These are phyloP conservation scores for Coprinopsis cinerea DNA, from an alignment of 768 basidiomycete species.

Conservation along the genomic window DNA sequence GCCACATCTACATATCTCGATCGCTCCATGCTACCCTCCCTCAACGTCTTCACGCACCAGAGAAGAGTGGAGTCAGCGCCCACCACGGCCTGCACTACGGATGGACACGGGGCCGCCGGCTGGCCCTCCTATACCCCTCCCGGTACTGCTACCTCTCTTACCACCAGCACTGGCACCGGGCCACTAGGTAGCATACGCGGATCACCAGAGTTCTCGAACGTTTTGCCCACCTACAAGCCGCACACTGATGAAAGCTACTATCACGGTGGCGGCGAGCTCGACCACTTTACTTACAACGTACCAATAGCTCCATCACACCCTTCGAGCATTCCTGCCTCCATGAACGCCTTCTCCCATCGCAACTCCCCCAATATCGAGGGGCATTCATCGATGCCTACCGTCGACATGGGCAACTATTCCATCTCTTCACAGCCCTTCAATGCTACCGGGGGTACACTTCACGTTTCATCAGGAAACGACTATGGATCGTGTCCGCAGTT, in stretches of 20 bases:
- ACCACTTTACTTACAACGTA: conserved; percentile 46
- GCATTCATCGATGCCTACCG: background rate
- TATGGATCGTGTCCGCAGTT: conserved; percentile 38
- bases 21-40: conserved; percentile 43
- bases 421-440: conserved; percentile 15
- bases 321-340: conserved; percentile 23
- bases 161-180: conserved; percentile 38
- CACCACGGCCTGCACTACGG: conserved; percentile 42
- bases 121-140: conserved; percentile 65
- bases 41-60: conserved; percentile 32
- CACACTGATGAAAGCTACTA: conserved; percentile 37
- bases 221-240: conserved; percentile 27
- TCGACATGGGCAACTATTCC: background rate
- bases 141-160: conserved; percentile 46
- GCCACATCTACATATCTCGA: conserved; percentile 21
- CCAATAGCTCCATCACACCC: conserved; percentile 24
- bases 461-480: conserved; percentile 30
- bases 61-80: conserved; percentile 48
- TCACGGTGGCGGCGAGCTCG: conserved; percentile 35
- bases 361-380: conserved; percentile 14
- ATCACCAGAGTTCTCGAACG: conserved; percentile 36
- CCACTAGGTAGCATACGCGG: conserved; percentile 31
- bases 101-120: conserved; percentile 40
- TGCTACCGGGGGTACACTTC: conserved; percentile 19
- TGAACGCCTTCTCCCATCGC: conserved; percentile 19